Evolutionary conservation across 2,329 filamentous ascomycete genomes (phyloP).

Genomic region (Aspergillus fijiensis): DNA sequence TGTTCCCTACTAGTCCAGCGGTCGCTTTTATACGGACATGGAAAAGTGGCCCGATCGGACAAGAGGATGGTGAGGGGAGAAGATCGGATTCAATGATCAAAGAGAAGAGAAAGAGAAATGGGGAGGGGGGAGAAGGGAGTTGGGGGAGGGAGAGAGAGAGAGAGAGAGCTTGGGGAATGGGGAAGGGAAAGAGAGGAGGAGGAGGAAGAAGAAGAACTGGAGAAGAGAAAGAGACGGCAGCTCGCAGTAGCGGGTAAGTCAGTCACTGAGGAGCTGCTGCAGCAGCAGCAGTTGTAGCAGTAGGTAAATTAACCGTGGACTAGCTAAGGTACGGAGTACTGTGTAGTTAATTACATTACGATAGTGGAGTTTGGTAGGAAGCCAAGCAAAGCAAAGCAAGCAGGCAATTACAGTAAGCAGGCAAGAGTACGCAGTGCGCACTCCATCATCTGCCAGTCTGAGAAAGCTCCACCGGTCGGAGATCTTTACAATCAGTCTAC

Average conservation of each 20-base stretch:
- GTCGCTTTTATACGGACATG: background rate
- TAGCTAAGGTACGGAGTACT: too few species aligned
- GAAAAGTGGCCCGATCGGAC: background rate
- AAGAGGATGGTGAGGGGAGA: conserved; percentile 2
- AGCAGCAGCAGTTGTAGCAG: background rate
- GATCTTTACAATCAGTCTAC: background rate
- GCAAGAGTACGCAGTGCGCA: background rate
- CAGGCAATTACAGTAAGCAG: background rate
- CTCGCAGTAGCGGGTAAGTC: background rate
- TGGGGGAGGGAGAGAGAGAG: background rate
- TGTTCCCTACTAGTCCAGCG: background rate
- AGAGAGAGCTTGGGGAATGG: background rate
- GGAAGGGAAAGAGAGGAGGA: background rate
- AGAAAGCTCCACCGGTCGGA: background rate
- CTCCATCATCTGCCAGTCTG: background rate
- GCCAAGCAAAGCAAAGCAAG: too few species aligned
- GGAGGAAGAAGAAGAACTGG: background rate
- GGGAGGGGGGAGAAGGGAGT: background rate
- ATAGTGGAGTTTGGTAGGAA: too few species aligned
- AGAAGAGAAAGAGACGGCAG: background rate
- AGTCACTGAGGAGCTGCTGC: background rate
- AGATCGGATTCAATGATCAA: background rate
- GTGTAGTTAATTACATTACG: too few species aligned
- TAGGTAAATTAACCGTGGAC: too few species aligned
- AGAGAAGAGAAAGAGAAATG: background rate